Evolutionary conservation across 2,329 filamentous ascomycete genomes (phyloP), one percentile per base, ranked within the genome.

Genomic region (Fusarium mundagurra): DNA sequence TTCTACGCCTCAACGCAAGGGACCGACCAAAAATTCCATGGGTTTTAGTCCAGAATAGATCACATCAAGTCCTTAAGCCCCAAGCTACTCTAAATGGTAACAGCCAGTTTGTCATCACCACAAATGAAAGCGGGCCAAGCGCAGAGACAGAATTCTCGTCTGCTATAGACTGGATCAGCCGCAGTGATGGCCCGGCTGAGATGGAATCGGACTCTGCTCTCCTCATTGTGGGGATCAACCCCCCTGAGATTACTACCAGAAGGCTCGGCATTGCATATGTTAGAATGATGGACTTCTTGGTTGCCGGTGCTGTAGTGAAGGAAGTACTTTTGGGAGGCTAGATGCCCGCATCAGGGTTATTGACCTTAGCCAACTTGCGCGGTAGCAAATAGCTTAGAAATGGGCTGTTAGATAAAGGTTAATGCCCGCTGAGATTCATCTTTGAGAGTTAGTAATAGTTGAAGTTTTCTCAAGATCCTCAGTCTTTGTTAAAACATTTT

Each of bases 401-500:
- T 10, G 18, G 7, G 13, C 17, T 27, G 12, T 27, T 27, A 27
- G 5, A 13, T 10, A 1, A 22, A 29, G 13, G 6, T 2, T 27
- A 14, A 20, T 11, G 1, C 27, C 18, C 6, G 4, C 9, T 22
- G 3, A 48, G 13, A 29, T 29, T 29, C 3, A 29, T 22, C 18
- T 29, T 11, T 1, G 7, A 20, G 0, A 3, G 1, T 47, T 29
- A 29, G 8, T 5, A 16, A 11, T 6, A 22, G 13, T 22, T 14
- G 4, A 6, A 22, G 9, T 5, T 48, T 8, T 16, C 20, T 11
- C 13, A 22, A 22, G 27, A 22, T 48, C 45, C 18, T 16, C 9
- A 13, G 27, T 16, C 45, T 22, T 13, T 22, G 13, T 22, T 1
- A 5, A 8, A 22, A 0, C 45, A 48, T 11, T 22, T 12, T 6